These are phyloP conservation scores for Hymenoscyphus salicellus DNA, from an alignment of 2,329 filamentous ascomycete species.

Conservation along the genomic window DNA sequence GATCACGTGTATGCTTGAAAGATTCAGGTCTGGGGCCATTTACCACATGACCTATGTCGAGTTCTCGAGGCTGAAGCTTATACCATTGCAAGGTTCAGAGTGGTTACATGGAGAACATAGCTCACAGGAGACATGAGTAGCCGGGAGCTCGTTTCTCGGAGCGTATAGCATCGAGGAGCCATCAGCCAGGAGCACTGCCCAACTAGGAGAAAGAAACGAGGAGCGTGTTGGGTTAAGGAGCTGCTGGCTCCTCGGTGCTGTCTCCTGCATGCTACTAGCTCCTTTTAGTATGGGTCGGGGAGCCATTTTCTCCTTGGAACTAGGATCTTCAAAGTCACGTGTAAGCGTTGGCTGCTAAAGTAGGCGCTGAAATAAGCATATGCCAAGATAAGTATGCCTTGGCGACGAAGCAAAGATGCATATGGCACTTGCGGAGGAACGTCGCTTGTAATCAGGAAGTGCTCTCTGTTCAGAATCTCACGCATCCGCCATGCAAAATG, in stretches of 20 bases:
- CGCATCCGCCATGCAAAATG: not conserved
- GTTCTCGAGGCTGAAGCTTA: too few relatives aligned
- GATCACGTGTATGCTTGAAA: too few relatives aligned
- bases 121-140: constrained; percentile 1
- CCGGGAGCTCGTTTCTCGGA: constrained; percentile 3
- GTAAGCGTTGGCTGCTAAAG: not conserved
- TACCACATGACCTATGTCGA: too few relatives aligned
- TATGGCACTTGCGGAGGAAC: not conserved
- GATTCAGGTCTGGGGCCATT: too few relatives aligned
- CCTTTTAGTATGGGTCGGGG: constrained; percentile 3
- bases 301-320: constrained; percentile 3
- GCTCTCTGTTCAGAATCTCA: not conserved
- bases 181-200: constrained; percentile 6
- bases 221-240: constrained; percentile 8
- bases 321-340: constrained; percentile 11
- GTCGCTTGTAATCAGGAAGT: not conserved
- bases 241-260: constrained; percentile 7
- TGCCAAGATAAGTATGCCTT: too few relatives aligned
- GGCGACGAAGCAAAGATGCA: not conserved
- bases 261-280: constrained; percentile 11
- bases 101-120: constrained; percentile 1
- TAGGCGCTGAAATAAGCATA: too few relatives aligned
- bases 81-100: not conserved
- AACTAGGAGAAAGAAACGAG: constrained; percentile 8
- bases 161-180: constrained; percentile 10